phyloP scores from a whole-genome alignment of 768 basidiomycete species.

The Tephrocybe sp. region DNA sequence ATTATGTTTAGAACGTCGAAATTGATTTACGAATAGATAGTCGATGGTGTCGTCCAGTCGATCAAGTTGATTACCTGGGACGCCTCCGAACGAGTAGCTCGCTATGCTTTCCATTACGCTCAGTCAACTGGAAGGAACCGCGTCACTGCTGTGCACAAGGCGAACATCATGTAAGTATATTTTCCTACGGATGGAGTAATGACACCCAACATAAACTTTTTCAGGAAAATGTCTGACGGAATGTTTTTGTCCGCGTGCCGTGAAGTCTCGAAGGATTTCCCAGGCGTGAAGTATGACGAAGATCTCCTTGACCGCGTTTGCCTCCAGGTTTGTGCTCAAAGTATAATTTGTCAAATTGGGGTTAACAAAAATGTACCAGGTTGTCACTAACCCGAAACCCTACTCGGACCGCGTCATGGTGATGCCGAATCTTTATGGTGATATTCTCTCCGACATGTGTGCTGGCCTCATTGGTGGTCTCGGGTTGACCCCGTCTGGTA shows the following conservation, averaged over 20 bases:
- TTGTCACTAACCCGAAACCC: slow-evolving; percentile 91
- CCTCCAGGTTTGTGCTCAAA: slow-evolving; percentile 58
- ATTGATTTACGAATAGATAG: slow-evolving; percentile 48
- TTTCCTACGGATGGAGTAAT: slow-evolving; percentile 7
- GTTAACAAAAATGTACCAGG: slow-evolving; percentile 33
- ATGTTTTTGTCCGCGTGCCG: slow-evolving; percentile 99
- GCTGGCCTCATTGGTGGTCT: slow-evolving; percentile 98
- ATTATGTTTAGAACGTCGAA: not conserved
- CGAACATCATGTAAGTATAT: slow-evolving; percentile 88
- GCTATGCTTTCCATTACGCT: slow-evolving; percentile 99
- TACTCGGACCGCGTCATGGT: slow-evolving; percentile 99
- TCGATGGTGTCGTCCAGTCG: slow-evolving; percentile 98
- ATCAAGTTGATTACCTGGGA: slow-evolving; percentile 99
- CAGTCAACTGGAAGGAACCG: slow-evolving; percentile 80
- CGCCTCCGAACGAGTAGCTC: slow-evolving; percentile 96
- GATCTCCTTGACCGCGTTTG: slow-evolving; percentile 97
- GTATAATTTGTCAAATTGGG: not conserved
- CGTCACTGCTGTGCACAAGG: slow-evolving; percentile 99
- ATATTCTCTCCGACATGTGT: slow-evolving; percentile 97
- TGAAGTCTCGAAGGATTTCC: slow-evolving; percentile 94
- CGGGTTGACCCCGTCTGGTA: slow-evolving; percentile 95
- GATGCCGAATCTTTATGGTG: slow-evolving; percentile 97
- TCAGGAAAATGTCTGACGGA: slow-evolving; percentile 99
- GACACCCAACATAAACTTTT: not conserved
- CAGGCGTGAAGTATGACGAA: slow-evolving; percentile 91